A percentile compares a stretch with the other conserved stretches of the same genome.
Conservation (phyloP, 2,329 filamentous ascomycete species). For the Aspergillus sp. region DNA sequence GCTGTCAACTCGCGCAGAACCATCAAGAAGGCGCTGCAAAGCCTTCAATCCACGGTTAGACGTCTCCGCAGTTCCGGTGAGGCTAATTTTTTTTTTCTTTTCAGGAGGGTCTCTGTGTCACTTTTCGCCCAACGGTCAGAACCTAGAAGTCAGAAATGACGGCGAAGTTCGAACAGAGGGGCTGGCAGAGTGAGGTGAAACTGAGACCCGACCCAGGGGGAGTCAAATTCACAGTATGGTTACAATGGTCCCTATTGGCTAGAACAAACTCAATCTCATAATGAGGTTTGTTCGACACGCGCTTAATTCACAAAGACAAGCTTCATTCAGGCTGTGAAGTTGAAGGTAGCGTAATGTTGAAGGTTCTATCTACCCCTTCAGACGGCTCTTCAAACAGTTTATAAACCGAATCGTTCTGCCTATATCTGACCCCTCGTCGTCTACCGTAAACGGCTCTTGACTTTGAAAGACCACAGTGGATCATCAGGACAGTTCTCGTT, state of each 20-base stretch:
- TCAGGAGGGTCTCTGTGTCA: neutral
- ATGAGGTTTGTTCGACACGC: neutral
- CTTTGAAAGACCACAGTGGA: slow-evolving; percentile 2
- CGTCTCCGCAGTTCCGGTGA: slow-evolving; percentile 1
- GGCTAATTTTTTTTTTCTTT: neutral
- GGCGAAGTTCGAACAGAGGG: too few relatives aligned
- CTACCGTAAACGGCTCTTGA: neutral
- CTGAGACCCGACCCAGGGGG: neutral
- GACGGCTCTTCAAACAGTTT: neutral
- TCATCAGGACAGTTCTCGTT: neutral
- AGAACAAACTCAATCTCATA: neutral
- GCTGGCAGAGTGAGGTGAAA: neutral
- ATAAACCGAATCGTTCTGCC: neutral
- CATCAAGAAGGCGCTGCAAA: neutral
- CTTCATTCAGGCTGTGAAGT: too few relatives aligned
- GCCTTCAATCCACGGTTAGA: neutral
- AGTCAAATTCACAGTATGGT: neutral
- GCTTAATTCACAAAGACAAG: too few relatives aligned
- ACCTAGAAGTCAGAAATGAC: neutral
- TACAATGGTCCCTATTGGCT: neutral
- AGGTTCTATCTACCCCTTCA: neutral
- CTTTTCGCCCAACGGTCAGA: neutral
- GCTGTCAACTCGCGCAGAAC: neutral
- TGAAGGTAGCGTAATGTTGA: neutral
- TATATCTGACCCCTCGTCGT: neutral